These are phyloP conservation scores for Acrocalymma vagum DNA, from an alignment of 2,329 filamentous ascomycete genomes.

Conservation along the genomic window DNA sequence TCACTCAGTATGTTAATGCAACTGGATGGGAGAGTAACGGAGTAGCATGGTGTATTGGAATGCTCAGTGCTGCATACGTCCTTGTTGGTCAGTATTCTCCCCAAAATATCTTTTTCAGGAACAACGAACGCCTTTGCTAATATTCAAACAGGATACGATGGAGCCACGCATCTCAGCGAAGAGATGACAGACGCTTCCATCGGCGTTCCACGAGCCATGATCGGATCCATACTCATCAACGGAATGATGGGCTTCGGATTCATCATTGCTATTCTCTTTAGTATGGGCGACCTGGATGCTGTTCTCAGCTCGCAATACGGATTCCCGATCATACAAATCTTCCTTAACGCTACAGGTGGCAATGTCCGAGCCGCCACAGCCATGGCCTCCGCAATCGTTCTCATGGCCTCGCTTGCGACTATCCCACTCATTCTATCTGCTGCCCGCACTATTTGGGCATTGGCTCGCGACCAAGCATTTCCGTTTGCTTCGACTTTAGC, in stretches of 20 bases:
- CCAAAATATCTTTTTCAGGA: constrained; percentile 24
- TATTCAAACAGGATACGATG: constrained; percentile 29
- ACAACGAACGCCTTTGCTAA: constrained; percentile 28
- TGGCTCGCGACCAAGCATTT: constrained; percentile 47
- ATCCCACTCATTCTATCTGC: constrained; percentile 39
- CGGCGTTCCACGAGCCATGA: constrained; percentile 39
- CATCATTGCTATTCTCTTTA: constrained; percentile 40
- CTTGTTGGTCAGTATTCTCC: constrained; percentile 43
- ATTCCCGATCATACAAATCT: constrained; percentile 48
- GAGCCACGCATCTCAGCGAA: constrained; percentile 34
- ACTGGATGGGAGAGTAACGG: constrained; percentile 51
- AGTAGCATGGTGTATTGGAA: constrained; percentile 13
- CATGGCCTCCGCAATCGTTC: constrained; percentile 38
- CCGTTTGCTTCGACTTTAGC: constrained; percentile 17
- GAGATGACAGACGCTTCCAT: constrained; percentile 24
- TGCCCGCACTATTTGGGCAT: constrained; percentile 43
- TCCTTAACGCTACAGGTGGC: constrained; percentile 24
- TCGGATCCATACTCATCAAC: constrained; percentile 41
- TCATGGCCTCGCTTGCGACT: constrained; percentile 36
- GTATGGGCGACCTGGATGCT: constrained; percentile 34
- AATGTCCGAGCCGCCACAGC: constrained; percentile 47
- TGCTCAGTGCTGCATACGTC: constrained; percentile 51
- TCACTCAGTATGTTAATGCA: constrained; percentile 47
- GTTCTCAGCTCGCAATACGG: constrained; percentile 7
- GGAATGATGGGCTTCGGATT: constrained; percentile 43